Percentiles rank a stretch among this genome's conserved stretches.
phyloP scores from a whole-genome alignment of 495 filamentous ascomycete species.

The Talaromyces nanjingensis region DNA sequence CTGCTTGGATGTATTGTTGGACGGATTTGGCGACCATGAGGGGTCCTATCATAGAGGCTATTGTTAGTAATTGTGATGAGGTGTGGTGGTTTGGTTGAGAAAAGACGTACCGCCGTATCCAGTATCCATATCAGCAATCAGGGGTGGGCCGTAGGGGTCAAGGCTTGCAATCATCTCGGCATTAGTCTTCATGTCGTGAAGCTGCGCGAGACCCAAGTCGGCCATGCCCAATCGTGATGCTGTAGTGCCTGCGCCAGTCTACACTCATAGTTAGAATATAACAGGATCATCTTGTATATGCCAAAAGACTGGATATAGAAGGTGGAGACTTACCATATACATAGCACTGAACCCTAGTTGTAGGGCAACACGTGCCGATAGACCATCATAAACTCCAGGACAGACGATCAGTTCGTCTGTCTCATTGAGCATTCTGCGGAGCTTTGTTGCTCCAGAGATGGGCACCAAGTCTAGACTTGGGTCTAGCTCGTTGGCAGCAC shows the following conservation, averaged over 20 bases:
- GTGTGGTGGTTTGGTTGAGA: not conserved
- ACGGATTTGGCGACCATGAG: constrained; percentile 58
- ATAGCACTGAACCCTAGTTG: constrained; percentile 52
- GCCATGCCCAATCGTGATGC: constrained; percentile 57
- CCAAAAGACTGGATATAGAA: too few species aligned
- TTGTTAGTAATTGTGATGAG: not conserved
- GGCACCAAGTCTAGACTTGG: not conserved
- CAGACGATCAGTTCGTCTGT: constrained; percentile 42
- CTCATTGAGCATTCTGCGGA: constrained; percentile 36
- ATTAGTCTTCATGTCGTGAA: constrained; percentile 60
- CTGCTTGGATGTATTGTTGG: constrained; percentile 56
- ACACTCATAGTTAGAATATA: not conserved
- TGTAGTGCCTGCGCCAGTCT: constrained; percentile 65
- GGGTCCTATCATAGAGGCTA: constrained; percentile 28
- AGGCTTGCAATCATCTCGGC: constrained; percentile 61
- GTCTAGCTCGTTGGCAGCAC: not conserved
- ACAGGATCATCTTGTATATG: too few species aligned
- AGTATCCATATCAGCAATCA: constrained; percentile 69
- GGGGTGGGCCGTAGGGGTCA: constrained; percentile 45
- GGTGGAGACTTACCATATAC: constrained; percentile 51
- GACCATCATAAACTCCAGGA: constrained; percentile 64
- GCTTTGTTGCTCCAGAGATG: constrained; percentile 37
- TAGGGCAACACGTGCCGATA: constrained; percentile 59
- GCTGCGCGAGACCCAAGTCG: constrained; percentile 55
- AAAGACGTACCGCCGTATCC: constrained; percentile 48